Base-by-base conservation (phyloP, 805 yeast genomes). In the Zygoascus flipseniorum region DNA sequence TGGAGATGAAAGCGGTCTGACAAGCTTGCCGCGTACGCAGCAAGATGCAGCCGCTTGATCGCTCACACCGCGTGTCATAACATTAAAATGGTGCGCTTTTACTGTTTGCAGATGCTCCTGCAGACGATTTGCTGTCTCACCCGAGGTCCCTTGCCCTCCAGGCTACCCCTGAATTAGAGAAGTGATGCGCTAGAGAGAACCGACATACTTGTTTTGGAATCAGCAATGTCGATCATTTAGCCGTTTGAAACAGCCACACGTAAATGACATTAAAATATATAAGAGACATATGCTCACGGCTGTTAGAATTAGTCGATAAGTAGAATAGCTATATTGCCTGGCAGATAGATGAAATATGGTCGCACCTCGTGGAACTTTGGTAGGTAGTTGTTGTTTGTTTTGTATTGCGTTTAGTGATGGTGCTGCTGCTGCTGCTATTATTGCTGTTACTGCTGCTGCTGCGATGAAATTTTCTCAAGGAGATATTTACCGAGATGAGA, bases 341-440 rank as follows among this genome's bases (percentile, higher is more conserved):
- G 28, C 6, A 3, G 6, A 23, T 23, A 3, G 6, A 23, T 23
- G 28, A 6, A 23, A 23, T 31, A 51, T 51, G 53, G 20, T 45
- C 4, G 20, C 44, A 10, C 53, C 53, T 31, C 28, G 14, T 28
- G 53, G 44, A 6, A 45, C 50, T 10, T 18, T 32, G 53, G 53
- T 51, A 51, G 19, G 53, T 45, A 9, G n/a, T 19, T 2, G 2
- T 13, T 47, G 39, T 2, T 2, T 5, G 5, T 43, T 43, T n/a
- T n/a, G n/a, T n/a, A n/a, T n/a, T 18, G 26, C 19, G 19, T 43
- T 43, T 3, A 23, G 28, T 23, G n/a, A 14, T 8, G 8, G 16
- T 41, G 16, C 43, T 41, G 20, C 9, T 18, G 43, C 16, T 8
- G 16, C 20, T 14, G 16, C 19, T 41, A n/a, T 10, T 18, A 8